Evolutionary conservation across 2,329 filamentous ascomycete species (phyloP), one percentile per base, ranked within the genome.

Genomic region (Aspergillus alliaceus): DNA sequence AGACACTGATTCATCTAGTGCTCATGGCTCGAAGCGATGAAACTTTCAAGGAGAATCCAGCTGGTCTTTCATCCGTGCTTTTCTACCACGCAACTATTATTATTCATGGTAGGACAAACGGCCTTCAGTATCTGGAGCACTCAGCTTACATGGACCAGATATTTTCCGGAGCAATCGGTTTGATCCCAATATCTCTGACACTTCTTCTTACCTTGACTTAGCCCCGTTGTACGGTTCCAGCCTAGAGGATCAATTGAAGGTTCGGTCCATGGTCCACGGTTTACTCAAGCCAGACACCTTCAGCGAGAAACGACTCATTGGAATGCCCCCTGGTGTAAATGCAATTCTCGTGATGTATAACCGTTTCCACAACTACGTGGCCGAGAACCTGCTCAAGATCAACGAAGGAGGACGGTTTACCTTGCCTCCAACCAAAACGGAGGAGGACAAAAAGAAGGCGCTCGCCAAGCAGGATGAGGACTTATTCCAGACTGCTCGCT

Each of bases 61-160:
- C 75, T 29, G 78, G 76, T 2, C 63, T 83, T 47, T 82, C 80
- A 0, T 75, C 71, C 25, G 73, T 80, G 61, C 67, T 82, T 8
- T 78, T 82, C 57, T 80, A 80, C 35, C 75, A 80, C 18, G 81
- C 80, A 0, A 79, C 79, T 2, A 78, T 83, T 51, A 80, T 83
- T 56, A 83, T 82, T 22, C 81, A 83, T 55, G 81, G 68, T 71
- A 74, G 1, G 35, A 25, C 11, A 22, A 2, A 6, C 15, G 9
- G 7, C 12, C 11, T 27, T 9, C 12, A 37, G 6, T 9, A 6
- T 5, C 31, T 37, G 14, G 22, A n/a, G n/a, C 9, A 12, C 3
- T 15, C 44, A 14, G 18, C 32, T 50, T 8, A 42, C 18, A 14
- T 31, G 18, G 14, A 24, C 7, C 14, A 81, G 34, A 81, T 81